These are phyloP conservation scores for Telopea speciosissima DNA, from an alignment of 177 flowering plant genomes.

Conservation along the genomic window DNA sequence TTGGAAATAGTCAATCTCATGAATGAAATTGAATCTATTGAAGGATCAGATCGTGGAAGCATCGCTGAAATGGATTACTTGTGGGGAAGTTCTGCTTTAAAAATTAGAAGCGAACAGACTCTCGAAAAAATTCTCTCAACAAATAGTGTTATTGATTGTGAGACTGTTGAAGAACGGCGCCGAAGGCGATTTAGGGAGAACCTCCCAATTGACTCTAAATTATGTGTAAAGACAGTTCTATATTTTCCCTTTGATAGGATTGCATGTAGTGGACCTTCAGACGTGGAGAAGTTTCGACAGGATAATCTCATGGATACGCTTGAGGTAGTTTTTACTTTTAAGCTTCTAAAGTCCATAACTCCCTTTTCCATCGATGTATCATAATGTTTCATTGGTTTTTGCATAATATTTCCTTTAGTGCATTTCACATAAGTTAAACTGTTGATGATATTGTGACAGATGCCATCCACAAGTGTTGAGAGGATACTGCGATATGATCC, in stretches of 20 bases:
- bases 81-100: slow-evolving; percentile 78
- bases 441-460: slow-evolving; percentile 28
- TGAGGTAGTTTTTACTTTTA: slow-evolving; percentile 31
- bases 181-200: slow-evolving; percentile 69
- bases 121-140: slow-evolving; percentile 32
- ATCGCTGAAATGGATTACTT: slow-evolving; percentile 61
- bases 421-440: background rate
- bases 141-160: slow-evolving; percentile 22
- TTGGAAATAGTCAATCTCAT: slow-evolving; percentile 64
- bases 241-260: slow-evolving; percentile 57
- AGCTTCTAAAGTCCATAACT: background rate
- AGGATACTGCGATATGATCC: slow-evolving; percentile 63
- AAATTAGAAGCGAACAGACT: slow-evolving; percentile 37
- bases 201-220: slow-evolving; percentile 56
- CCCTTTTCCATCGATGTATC: background rate
- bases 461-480: slow-evolving; percentile 14
- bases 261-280: slow-evolving; percentile 15
- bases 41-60: slow-evolving; percentile 25
- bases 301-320: slow-evolving; percentile 16
- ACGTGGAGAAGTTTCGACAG: slow-evolving; percentile 18
- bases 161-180: slow-evolving; percentile 38
- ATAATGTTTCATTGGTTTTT: background rate
- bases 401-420: background rate
- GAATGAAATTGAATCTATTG: slow-evolving; percentile 43
- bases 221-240: slow-evolving; percentile 53